phyloP scores from a whole-genome alignment of 176 grass and related monocot species.

The Pharus latifolius region DNA sequence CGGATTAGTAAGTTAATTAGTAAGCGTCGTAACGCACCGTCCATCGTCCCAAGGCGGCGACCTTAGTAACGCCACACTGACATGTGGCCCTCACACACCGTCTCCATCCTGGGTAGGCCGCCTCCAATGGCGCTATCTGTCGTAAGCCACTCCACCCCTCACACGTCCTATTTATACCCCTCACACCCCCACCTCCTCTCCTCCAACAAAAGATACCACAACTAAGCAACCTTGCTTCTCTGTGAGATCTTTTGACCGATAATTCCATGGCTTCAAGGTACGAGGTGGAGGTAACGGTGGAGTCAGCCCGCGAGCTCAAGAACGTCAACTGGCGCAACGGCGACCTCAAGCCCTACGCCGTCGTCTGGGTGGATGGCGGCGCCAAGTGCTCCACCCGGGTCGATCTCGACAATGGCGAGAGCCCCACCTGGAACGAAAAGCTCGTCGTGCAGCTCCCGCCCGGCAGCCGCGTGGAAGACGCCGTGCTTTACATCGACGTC shows the following conservation, averaged over 20 bases:
- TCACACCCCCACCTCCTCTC: too few species aligned
- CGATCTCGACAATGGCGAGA: constrained; percentile 35
- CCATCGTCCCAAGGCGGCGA: too few species aligned
- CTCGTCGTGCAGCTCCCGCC: constrained; percentile 33
- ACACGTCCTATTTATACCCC: not conserved
- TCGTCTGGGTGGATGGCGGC: constrained; percentile 44
- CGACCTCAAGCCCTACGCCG: constrained; percentile 50
- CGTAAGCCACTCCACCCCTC: too few species aligned
- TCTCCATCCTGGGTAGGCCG: too few species aligned
- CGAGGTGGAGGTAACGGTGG: constrained; percentile 54
- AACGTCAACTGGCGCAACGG: constrained; percentile 82
- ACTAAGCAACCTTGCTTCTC: too few species aligned
- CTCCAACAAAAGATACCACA: too few species aligned
- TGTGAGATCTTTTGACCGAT: too few species aligned
- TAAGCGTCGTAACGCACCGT: too few species aligned
- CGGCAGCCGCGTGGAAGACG: constrained; percentile 19
- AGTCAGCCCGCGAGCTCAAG: constrained; percentile 54
- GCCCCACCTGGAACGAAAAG: constrained; percentile 71
- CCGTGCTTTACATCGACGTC: constrained; percentile 59
- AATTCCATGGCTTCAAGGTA: constrained; percentile 44
- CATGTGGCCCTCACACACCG: too few species aligned
- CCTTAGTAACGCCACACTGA: too few species aligned
- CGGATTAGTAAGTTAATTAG: too few species aligned
- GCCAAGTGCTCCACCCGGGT: constrained; percentile 53
- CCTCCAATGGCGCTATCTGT: too few species aligned